Conservation (phyloP, 1,284 basidiomycete genomes). For the Mycocalia duriaeana region DNA sequence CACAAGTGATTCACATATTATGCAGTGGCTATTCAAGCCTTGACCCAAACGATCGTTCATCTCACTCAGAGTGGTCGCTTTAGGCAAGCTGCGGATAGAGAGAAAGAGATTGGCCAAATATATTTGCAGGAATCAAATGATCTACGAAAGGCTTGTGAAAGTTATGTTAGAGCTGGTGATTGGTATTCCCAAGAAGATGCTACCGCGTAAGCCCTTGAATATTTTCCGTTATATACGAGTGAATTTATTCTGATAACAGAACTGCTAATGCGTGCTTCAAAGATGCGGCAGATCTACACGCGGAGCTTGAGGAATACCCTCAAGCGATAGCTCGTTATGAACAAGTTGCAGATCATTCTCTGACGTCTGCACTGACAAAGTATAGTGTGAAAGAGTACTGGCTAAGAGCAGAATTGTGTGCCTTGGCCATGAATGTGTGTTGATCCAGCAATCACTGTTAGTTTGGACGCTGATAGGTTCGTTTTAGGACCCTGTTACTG, state of each 20-base stretch:
- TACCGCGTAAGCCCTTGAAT: conserved; percentile 77
- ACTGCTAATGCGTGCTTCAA: conserved; percentile 96
- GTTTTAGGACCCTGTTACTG: conserved; percentile 78
- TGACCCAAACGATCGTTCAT: conserved; percentile 81
- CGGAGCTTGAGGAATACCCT: conserved; percentile 82
- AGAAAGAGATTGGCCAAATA: conserved; percentile 95
- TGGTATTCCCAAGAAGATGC: conserved; percentile 99
- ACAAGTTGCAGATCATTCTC: conserved; percentile 84
- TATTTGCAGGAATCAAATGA: conserved; percentile 78
- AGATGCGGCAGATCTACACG: conserved; percentile 93
- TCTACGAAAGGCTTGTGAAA: conserved; percentile 80
- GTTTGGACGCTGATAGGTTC: not conserved
- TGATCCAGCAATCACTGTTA: conserved; percentile 39
- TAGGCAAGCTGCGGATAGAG: conserved; percentile 94
- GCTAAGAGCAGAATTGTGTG: conserved; percentile 85
- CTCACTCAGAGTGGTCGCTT: conserved; percentile 87
- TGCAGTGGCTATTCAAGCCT: conserved; percentile 86
- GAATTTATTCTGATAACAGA: conserved; percentile 33
- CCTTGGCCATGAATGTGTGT: conserved; percentile 86
- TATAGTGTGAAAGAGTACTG: conserved; percentile 99
- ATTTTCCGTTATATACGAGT: conserved; percentile 1
- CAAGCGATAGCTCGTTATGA: conserved; percentile 87
- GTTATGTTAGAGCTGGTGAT: conserved; percentile 89
- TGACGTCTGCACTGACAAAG: conserved; percentile 86
- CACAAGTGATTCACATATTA: not conserved